These are phyloP conservation scores for Epicoccum nigrum DNA, from an alignment of 2,329 filamentous ascomycete species.

Conservation along the genomic window DNA sequence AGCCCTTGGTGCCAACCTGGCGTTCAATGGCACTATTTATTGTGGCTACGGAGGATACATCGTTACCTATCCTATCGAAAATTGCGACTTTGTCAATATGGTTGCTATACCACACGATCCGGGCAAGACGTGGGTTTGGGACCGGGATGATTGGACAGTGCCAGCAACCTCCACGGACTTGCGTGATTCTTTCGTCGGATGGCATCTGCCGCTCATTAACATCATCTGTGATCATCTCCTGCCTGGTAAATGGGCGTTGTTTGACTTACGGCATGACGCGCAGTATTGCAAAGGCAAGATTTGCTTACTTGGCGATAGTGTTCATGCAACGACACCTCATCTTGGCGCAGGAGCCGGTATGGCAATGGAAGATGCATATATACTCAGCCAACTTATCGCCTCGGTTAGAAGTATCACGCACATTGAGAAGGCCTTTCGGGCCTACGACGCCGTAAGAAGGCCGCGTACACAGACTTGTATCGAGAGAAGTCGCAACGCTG, in stretches of 20 bases:
- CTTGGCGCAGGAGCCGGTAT: constrained; percentile 34
- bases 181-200: constrained; percentile 21
- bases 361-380: constrained; percentile 32
- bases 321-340: constrained; percentile 31
- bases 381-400: constrained; percentile 8
- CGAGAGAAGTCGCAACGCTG: constrained; percentile 5
- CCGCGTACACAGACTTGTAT: constrained; percentile 27
- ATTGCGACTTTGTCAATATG: constrained; percentile 27
- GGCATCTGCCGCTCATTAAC: constrained; percentile 14
- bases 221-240: constrained; percentile 19
- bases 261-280: constrained; percentile 23
- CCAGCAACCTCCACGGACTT: constrained; percentile 25
- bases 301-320: constrained; percentile 34
- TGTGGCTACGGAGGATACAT: constrained; percentile 25
- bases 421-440: constrained; percentile 22
- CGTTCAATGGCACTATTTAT: constrained; percentile 35
- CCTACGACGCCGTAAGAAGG: constrained; percentile 29
- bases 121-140: constrained; percentile 20
- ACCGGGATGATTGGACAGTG: constrained; percentile 18
- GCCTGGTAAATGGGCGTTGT: constrained; percentile 29
- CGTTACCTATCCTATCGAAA: constrained; percentile 27
- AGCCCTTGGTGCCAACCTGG: constrained; percentile 41
- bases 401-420: constrained; percentile 1
- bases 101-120: constrained; percentile 26
- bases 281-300: constrained; percentile 24